Conservation (phyloP, 306 rosid genomes). For the Trifolium dubium region DNA sequence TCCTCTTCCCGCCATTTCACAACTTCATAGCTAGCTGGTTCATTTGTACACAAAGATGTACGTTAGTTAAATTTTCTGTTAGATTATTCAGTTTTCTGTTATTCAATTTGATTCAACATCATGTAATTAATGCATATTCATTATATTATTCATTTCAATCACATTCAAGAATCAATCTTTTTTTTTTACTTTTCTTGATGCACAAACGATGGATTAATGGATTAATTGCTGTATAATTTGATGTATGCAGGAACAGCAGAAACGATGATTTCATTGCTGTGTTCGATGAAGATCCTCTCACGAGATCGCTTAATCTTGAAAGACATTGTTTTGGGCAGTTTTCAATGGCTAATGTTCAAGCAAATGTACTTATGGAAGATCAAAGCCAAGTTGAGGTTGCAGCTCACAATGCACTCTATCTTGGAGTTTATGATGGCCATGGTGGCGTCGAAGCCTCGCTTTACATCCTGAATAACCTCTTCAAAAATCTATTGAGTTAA, state of each 20-base stretch:
- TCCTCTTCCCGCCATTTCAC: too few species aligned
- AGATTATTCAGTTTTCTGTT: too few species aligned
- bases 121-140: too few species aligned
- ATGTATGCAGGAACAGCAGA: not conserved
- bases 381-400: slow-evolving; percentile 82
- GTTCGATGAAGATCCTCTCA: slow-evolving; percentile 48
- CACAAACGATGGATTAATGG: not conserved
- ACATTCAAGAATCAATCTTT: not conserved
- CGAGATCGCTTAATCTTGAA: slow-evolving; percentile 65
- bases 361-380: slow-evolving; percentile 72
- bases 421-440: slow-evolving; percentile 84
- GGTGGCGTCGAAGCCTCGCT: slow-evolving; percentile 74
- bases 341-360: slow-evolving; percentile 79
- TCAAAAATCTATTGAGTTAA: slow-evolving; percentile 41
- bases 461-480: slow-evolving; percentile 63
- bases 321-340: slow-evolving; percentile 68
- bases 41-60: too few species aligned
- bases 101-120: too few species aligned
- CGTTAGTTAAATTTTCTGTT: too few species aligned
- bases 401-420: slow-evolving; percentile 55
- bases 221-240: not conserved
- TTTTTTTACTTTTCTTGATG: not conserved
- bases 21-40: too few species aligned
- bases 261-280: not conserved
- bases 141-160: too few species aligned